A percentile compares a stretch with the other conserved stretches of the same genome.
These are phyloP conservation scores for Potentilla sterilis DNA, from an alignment of 306 rosid genomes.

Conservation along the genomic window DNA sequence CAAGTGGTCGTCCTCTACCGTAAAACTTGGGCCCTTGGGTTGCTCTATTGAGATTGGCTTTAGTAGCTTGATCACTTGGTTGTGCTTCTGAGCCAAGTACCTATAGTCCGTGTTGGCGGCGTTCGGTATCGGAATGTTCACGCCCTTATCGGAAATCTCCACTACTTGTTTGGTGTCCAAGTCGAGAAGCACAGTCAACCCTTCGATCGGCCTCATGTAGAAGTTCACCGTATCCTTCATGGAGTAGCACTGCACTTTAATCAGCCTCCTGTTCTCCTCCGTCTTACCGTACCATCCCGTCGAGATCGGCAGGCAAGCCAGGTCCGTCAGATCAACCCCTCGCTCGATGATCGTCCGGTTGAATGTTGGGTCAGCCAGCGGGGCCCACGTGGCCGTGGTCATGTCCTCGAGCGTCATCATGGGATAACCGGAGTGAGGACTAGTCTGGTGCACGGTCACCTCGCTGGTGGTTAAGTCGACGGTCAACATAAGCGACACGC, in stretches of 20 bases:
- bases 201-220: conserved; percentile 94
- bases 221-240: conserved; percentile 69
- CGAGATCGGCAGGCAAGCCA: conserved; percentile 65
- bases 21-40: conserved; percentile 80
- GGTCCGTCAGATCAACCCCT: conserved; percentile 57
- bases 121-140: conserved; percentile 55
- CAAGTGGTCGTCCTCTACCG: conserved; percentile 48
- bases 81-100: conserved; percentile 47
- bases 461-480: conserved; percentile 45
- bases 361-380: conserved; percentile 43
- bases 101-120: conserved; percentile 76
- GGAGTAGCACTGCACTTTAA: conserved; percentile 78
- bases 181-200: conserved; percentile 66
- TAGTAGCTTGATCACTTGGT: conserved; percentile 34
- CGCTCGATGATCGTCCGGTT: conserved; percentile 57
- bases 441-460: conserved; percentile 25
- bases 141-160: conserved; percentile 55
- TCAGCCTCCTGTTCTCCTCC: conserved; percentile 56
- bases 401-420: conserved; percentile 61
- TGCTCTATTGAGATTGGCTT: conserved; percentile 90
- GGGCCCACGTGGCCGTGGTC: conserved; percentile 41
- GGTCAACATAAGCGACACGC: conserved; percentile 36
- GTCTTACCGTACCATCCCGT: conserved; percentile 70
- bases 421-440: conserved; percentile 53
- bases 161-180: conserved; percentile 52